A percentile compares a stretch with the other conserved stretches of the same genome.
phyloP scores from a whole-genome alignment of 1,284 basidiomycete genomes.

The Ganoderma lucidum region DNA sequence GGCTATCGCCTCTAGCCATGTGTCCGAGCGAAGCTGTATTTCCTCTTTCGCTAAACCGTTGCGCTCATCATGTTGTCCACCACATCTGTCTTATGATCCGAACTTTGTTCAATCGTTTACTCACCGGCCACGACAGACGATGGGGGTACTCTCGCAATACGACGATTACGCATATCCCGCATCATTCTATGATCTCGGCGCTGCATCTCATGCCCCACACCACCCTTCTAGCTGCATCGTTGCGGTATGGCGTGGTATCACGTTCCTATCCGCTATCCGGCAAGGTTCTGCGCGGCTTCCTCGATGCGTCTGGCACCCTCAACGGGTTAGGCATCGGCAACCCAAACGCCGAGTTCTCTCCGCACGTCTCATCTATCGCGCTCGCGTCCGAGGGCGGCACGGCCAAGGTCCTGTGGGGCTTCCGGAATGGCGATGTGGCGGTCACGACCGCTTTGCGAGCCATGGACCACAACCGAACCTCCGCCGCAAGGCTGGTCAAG shows the following conservation, averaged over 20 bases:
- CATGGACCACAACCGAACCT: slow-evolving; percentile 59
- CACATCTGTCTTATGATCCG: not conserved
- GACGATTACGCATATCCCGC: slow-evolving; percentile 68
- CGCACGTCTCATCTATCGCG: slow-evolving; percentile 66
- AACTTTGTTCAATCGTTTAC: not conserved
- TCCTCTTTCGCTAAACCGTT: not conserved
- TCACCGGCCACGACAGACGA: slow-evolving; percentile 53
- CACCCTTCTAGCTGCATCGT: slow-evolving; percentile 69
- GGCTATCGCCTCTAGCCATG: not conserved
- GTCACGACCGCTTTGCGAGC: slow-evolving; percentile 64
- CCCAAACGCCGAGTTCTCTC: slow-evolving; percentile 80
- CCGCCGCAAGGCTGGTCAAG: slow-evolving; percentile 54
- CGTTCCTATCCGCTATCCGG: slow-evolving; percentile 79
- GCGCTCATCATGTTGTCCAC: not conserved
- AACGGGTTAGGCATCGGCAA: slow-evolving; percentile 75
- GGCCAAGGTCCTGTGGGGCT: slow-evolving; percentile 81
- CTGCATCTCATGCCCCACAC: slow-evolving; percentile 65
- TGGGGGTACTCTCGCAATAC: slow-evolving; percentile 75
- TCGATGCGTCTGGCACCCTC: slow-evolving; percentile 69
- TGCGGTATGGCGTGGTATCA: slow-evolving; percentile 77
- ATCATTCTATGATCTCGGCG: slow-evolving; percentile 59
- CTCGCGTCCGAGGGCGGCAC: slow-evolving; percentile 72
- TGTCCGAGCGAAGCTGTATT: not conserved
- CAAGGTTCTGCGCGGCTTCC: slow-evolving; percentile 74
- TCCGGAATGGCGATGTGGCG: slow-evolving; percentile 72